Base-by-base conservation (phyloP, 1,284 basidiomycete genomes). In the Puccinia brachypodii region DNA sequence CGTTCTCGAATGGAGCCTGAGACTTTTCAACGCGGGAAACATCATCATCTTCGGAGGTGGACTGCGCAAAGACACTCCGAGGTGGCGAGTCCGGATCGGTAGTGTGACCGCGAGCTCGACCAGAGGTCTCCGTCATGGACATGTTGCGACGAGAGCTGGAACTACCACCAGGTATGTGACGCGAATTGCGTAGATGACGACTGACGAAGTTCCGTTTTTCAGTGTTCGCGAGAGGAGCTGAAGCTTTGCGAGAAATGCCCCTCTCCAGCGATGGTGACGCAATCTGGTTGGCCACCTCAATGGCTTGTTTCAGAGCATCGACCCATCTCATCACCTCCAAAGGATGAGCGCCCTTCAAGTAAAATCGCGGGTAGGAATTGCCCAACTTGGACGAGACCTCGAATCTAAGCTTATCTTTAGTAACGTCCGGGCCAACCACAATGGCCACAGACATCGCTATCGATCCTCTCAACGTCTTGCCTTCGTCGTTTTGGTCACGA, bases 401-500 rank as follows among this genome's bases (percentile, higher is more conserved):
- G 85, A 98, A 95, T 22, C 94, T 91, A 28, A 91, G 88, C 82
- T 91, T 91, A 83, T 92, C 92, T 28, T 85, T 84, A 53, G 83
- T 83, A 42, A 87, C 84, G 11, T 88, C 88, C 33, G 86, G 87
- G 9, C 84, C 85, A 1, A 86, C 86, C 9, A 88, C 86, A 83
- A 91, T 91, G 0, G 94, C 95, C 1, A 90, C 92, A 83, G 91
- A 92, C 91, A 98, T 92, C 1, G 93, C 91, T 83, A 98, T 94
- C 0, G 94, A 93, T 0, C 96, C 96, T 42, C 96, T 90, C 72
- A 92, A 92, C 0, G 94, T 92, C 47, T 96, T 88, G 13, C 91
- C 90, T 87, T 98, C 95, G 85, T 98, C 96, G 83, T 95, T 94
- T 84, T 95, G 94, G 84, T 93, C 92, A 47, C 93, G 92, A 86